Percentiles rank a stretch among this genome's conserved stretches.
Evolutionary conservation across 2,329 filamentous ascomycete species (phyloP).

Genomic region (Capronia epimyces): DNA sequence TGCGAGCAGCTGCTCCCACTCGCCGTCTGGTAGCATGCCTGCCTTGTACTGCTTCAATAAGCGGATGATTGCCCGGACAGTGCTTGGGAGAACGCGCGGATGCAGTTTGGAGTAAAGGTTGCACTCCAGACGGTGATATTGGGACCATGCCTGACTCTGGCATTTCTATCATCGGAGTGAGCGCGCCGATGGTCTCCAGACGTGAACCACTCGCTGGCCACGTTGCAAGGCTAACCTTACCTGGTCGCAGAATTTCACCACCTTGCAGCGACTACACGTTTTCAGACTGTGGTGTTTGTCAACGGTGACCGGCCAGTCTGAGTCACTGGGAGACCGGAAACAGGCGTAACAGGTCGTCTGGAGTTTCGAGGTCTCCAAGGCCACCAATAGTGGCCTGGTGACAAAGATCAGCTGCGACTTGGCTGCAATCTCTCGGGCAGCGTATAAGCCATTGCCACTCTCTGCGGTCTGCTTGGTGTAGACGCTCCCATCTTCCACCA

Average conservation of each 20-base stretch:
- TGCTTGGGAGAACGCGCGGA: slow-evolving; percentile 49
- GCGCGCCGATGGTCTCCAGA: not conserved
- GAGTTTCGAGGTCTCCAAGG: slow-evolving; percentile 50
- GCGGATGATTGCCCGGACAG: slow-evolving; percentile 52
- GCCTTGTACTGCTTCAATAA: slow-evolving; percentile 45
- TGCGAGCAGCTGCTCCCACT: slow-evolving; percentile 41
- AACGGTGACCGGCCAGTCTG: slow-evolving; percentile 17
- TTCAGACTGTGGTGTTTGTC: slow-evolving; percentile 38
- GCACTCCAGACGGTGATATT: slow-evolving; percentile 57
- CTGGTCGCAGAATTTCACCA: slow-evolving; percentile 57
- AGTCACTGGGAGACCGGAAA: slow-evolving; percentile 33
- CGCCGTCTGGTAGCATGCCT: slow-evolving; percentile 34
- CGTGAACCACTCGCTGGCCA: too few relatives aligned
- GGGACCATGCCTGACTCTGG: slow-evolving; percentile 55
- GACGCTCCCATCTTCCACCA: slow-evolving; percentile 6
- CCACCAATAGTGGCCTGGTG: slow-evolving; percentile 49
- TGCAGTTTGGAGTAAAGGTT: slow-evolving; percentile 45
- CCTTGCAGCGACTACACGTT: slow-evolving; percentile 53
- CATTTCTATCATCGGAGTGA: slow-evolving; percentile 43
- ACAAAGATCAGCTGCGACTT: slow-evolving; percentile 49
- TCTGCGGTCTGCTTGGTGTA: slow-evolving; percentile 2
- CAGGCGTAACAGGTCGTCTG: slow-evolving; percentile 55
- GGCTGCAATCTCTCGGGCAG: slow-evolving; percentile 42
- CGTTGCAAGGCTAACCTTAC: slow-evolving; percentile 35
- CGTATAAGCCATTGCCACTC: slow-evolving; percentile 52